phyloP scores from a whole-genome alignment of 768 basidiomycete genomes.

The Tubosaeta sp. region DNA sequence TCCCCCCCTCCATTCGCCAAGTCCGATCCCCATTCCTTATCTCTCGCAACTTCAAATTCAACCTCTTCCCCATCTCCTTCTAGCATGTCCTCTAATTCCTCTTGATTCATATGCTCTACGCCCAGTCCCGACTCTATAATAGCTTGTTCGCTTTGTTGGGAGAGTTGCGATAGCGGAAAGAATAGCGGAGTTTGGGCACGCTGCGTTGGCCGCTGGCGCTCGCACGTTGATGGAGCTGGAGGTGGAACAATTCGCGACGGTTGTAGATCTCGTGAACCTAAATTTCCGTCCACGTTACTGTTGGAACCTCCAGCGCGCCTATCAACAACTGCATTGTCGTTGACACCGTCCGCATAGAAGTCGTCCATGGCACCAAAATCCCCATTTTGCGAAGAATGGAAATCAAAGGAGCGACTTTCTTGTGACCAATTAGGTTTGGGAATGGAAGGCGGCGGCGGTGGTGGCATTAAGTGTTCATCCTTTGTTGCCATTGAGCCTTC shows the following conservation, averaged over 20 bases:
- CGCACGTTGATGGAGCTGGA: constrained; percentile 1
- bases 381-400: constrained; percentile 13
- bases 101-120: constrained; percentile 58
- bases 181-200: constrained; percentile 29
- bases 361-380: constrained; percentile 16
- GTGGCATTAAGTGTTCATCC: constrained; percentile 38
- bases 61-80: constrained; percentile 34
- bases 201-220: constrained; percentile 3
- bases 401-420: constrained; percentile 7
- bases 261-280: constrained; percentile 12
- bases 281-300: constrained; percentile 2
- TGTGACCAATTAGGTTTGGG: constrained; percentile 15
- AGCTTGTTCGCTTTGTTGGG: constrained; percentile 47
- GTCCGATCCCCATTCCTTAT: background rate
- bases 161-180: constrained; percentile 59
- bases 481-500: constrained; percentile 13
- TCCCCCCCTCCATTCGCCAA: constrained; percentile 7
- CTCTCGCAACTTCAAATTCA: constrained; percentile 18
- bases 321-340: background rate
- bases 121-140: constrained; percentile 62
- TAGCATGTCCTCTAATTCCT: constrained; percentile 50
- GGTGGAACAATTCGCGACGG: constrained; percentile 18
- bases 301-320: background rate
- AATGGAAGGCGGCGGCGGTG: constrained; percentile 33
- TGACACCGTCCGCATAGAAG: constrained; percentile 1